These are phyloP conservation scores for Lippia alba DNA, from an alignment of 305 asterid genomes.

Conservation along the genomic window DNA sequence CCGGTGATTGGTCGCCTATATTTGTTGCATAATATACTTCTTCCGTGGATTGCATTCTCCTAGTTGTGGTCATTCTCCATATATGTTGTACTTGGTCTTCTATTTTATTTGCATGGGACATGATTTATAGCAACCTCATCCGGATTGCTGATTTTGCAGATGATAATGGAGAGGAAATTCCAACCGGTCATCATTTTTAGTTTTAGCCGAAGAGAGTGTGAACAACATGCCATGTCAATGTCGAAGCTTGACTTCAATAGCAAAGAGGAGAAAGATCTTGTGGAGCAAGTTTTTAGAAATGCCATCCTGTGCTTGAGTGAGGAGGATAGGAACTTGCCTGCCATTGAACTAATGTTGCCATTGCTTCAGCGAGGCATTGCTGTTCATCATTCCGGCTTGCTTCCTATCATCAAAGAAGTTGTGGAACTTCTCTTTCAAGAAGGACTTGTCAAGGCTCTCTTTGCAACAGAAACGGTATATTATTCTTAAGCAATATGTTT, in stretches of 20 bases:
- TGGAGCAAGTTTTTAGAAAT: slow-evolving; percentile 85
- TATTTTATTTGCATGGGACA: slow-evolving; percentile 1
- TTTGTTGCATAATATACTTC: background rate
- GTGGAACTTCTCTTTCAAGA: slow-evolving; percentile 99
- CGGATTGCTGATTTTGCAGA: slow-evolving; percentile 54
- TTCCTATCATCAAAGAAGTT: slow-evolving; percentile 93
- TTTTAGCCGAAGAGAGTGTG: slow-evolving; percentile 98
- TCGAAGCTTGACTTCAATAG: slow-evolving; percentile 92
- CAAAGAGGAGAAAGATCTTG: slow-evolving; percentile 82
- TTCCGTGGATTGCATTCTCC: background rate
- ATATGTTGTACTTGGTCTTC: slow-evolving; percentile 23
- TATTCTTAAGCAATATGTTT: slow-evolving; percentile 11
- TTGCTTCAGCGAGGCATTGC: slow-evolving; percentile 98
- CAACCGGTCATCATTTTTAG: slow-evolving; percentile 98
- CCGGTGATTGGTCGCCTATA: slow-evolving; percentile 16
- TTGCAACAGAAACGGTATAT: slow-evolving; percentile 96
- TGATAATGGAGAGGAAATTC: slow-evolving; percentile 96
- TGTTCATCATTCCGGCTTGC: slow-evolving; percentile 98
- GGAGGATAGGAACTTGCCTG: slow-evolving; percentile 93
- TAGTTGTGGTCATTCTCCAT: slow-evolving; percentile 11
- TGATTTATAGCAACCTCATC: slow-evolving; percentile 31
- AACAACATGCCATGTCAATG: slow-evolving; percentile 99
- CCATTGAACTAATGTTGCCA: slow-evolving; percentile 91
- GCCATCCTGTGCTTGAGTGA: slow-evolving; percentile 85
- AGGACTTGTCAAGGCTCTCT: slow-evolving; percentile 97